A percentile compares a stretch with the other conserved stretches of the same genome.
Evolutionary conservation across 148 eudicot species (phyloP).

Genomic region (Silene latifolia): DNA sequence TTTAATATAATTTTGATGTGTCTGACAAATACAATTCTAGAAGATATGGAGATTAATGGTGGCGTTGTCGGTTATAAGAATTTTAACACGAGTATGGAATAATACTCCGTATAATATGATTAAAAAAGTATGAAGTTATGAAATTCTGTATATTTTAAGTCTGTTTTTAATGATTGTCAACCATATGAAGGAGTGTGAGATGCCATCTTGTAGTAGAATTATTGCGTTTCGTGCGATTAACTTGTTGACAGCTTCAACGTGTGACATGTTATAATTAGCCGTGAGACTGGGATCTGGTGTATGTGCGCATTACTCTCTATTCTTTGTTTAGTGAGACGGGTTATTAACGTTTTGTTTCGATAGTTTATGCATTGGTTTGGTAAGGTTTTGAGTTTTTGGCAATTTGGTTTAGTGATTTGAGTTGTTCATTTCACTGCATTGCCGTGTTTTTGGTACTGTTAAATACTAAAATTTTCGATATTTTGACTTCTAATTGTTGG

Average conservation of each 20-base stretch:
- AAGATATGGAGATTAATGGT: background rate
- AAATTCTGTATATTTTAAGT: background rate
- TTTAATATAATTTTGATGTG: background rate
- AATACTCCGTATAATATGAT: too few species aligned
- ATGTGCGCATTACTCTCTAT: background rate
- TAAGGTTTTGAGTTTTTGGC: slow-evolving; percentile 6
- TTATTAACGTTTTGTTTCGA: too few species aligned
- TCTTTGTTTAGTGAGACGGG: slow-evolving; percentile 1
- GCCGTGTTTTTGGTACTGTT: background rate
- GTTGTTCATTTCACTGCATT: background rate
- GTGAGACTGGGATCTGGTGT: slow-evolving; percentile 11
- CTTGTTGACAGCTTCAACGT: slow-evolving; percentile 15
- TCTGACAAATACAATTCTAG: background rate
- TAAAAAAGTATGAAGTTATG: background rate
- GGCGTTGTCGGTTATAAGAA: slow-evolving; percentile 4
- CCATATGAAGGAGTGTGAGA: slow-evolving; percentile 7
- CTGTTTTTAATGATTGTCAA: slow-evolving; percentile 10
- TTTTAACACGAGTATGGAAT: background rate
- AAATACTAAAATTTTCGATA: background rate
- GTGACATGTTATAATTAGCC: slow-evolving; percentile 13
- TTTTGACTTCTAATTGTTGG: slow-evolving; percentile 1
- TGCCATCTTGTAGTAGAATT: slow-evolving; percentile 4
- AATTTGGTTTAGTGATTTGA: background rate
- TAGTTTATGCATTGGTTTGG: too few species aligned
- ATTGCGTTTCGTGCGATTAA: slow-evolving; percentile 12